A percentile compares a stretch with the other conserved stretches of the same genome.
phyloP scores from a whole-genome alignment of 2,329 filamentous ascomycete genomes.

The Diaporthe vexans region DNA sequence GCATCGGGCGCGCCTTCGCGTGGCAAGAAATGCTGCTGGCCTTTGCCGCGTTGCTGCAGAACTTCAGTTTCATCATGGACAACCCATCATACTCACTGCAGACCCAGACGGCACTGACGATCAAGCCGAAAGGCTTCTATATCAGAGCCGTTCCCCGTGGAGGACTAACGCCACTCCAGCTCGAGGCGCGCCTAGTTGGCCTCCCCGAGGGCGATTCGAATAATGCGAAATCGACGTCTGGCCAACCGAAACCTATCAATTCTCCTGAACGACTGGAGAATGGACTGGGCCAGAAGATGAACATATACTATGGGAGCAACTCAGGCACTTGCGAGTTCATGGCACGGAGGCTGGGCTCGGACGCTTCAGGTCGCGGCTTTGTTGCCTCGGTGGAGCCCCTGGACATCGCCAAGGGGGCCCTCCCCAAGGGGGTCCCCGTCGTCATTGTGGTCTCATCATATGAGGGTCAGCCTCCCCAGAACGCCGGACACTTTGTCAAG shows the following conservation, averaged over 20 bases:
- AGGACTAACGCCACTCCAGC: slow-evolving; percentile 46
- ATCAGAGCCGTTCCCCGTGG: slow-evolving; percentile 70
- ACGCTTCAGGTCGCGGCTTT: slow-evolving; percentile 73
- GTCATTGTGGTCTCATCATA: slow-evolving; percentile 80
- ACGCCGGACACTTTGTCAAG: slow-evolving; percentile 76
- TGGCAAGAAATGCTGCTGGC: slow-evolving; percentile 66
- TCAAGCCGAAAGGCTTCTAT: slow-evolving; percentile 73
- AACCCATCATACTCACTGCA: slow-evolving; percentile 71
- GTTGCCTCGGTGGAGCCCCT: slow-evolving; percentile 65
- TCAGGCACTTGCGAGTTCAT: slow-evolving; percentile 81
- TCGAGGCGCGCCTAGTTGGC: not conserved
- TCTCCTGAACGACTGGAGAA: not conserved
- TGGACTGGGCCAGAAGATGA: slow-evolving; percentile 53
- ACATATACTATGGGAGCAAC: slow-evolving; percentile 82
- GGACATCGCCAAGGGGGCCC: slow-evolving; percentile 71
- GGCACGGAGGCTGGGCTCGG: slow-evolving; percentile 72
- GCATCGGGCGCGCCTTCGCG: slow-evolving; percentile 64
- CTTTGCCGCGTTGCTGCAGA: slow-evolving; percentile 73
- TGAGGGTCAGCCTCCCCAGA: slow-evolving; percentile 81
- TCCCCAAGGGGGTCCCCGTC: slow-evolving; percentile 73
- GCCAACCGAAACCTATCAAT: not conserved
- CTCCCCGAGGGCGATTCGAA: not conserved
- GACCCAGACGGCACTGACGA: slow-evolving; percentile 67
- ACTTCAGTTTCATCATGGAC: slow-evolving; percentile 74
- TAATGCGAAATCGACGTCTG: not conserved